phyloP scores from a whole-genome alignment of 2,329 filamentous ascomycete species.

The Cercospora janseana region DNA sequence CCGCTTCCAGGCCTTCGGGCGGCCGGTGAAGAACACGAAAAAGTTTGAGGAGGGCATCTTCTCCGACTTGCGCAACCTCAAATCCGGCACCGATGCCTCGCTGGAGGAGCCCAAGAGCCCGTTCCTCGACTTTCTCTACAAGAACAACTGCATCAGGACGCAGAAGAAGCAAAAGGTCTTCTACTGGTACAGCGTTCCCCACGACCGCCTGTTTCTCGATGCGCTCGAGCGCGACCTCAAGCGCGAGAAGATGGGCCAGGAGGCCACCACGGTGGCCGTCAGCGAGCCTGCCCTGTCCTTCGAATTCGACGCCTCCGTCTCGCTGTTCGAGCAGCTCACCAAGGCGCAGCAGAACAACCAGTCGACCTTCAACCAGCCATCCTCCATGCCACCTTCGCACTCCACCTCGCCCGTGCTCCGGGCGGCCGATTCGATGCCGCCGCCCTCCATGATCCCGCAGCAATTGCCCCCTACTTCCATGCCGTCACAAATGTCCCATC shows the following conservation, averaged over 20 bases:
- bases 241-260: conserved; percentile 98
- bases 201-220: conserved; percentile 95
- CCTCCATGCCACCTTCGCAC: conserved; percentile 63
- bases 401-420: conserved; percentile 85
- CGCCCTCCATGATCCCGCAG: conserved; percentile 73
- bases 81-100: conserved; percentile 95
- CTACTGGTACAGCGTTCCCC: conserved; percentile 99
- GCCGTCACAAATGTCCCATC: conserved; percentile 31
- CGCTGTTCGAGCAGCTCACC: conserved; percentile 97
- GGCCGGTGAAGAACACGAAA: conserved; percentile 98
- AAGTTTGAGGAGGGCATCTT: conserved; percentile 99
- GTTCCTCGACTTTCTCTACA: conserved; percentile 98
- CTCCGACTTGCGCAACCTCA: conserved; percentile 95
- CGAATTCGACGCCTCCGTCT: conserved; percentile 98
- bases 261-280: conserved; percentile 93
- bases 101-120: conserved; percentile 98
- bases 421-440: conserved; percentile 90
- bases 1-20: conserved; percentile 96
- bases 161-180: conserved; percentile 99
- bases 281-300: conserved; percentile 97
- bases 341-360: conserved; percentile 99
- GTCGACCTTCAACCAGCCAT: conserved; percentile 68
- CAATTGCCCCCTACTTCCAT: conserved; percentile 32
- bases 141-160: conserved; percentile 99
- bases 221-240: conserved; percentile 95